phyloP scores from a whole-genome alignment of 805 yeast genomes.

The Yamadazyma ubonensis region DNA sequence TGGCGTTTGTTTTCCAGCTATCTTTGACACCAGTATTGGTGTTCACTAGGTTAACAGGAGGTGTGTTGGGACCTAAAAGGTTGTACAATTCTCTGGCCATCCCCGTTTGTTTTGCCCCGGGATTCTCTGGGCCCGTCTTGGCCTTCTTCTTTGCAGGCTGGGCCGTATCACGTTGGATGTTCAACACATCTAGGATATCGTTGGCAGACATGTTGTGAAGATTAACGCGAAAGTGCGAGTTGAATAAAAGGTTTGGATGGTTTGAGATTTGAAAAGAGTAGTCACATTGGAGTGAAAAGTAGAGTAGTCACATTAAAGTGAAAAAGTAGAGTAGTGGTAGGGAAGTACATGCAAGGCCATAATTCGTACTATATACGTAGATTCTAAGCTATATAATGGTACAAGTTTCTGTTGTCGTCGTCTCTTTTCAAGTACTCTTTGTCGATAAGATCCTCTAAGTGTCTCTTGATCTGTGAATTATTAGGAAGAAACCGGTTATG shows the following conservation, averaged over 20 bases:
- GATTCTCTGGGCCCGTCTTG: constrained; percentile 22
- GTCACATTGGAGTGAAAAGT: neutral
- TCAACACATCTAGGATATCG: constrained; percentile 76
- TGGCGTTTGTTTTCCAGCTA: constrained; percentile 61
- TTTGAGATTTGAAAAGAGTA: no score
- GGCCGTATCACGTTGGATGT: constrained; percentile 52
- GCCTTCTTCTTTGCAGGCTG: constrained; percentile 45
- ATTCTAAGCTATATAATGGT: constrained; percentile 77
- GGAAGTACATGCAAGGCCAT: no score
- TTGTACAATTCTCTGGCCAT: constrained; percentile 89
- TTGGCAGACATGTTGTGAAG: constrained; percentile 30
- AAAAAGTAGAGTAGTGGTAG: neutral
- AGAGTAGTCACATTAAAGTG: neutral
- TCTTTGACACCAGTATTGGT: constrained; percentile 59
- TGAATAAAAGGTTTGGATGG: no score
- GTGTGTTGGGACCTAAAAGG: constrained; percentile 87
- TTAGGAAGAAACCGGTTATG: constrained; percentile 66
- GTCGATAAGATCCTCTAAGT: constrained; percentile 73
- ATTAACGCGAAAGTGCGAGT: no score
- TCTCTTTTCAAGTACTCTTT: constrained; percentile 80
- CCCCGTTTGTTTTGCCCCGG: constrained; percentile 48
- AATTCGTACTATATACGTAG: constrained; percentile 19
- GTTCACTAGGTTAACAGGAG: constrained; percentile 55
- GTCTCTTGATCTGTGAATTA: constrained; percentile 62
- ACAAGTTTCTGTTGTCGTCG: constrained; percentile 54